Evolutionary conservation across 148 eudicot species (phyloP), one percentile per base, ranked within the genome.

Genomic region (Heliamphora exappendiculata): DNA sequence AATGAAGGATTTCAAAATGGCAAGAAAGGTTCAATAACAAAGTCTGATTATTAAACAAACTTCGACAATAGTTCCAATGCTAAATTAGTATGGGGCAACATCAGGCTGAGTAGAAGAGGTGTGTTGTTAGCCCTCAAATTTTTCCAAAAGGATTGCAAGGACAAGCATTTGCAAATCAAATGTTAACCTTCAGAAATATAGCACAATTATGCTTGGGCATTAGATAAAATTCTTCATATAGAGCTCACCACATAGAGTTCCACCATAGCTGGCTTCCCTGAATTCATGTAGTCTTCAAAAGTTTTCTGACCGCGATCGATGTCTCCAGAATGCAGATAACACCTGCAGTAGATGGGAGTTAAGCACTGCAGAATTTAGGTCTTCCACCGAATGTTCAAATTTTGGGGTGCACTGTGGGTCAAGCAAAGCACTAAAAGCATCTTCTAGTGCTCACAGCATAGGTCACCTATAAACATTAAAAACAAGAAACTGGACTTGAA

Each of bases 301-400:
- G 81, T 50, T 79, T 82, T 75, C 33, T 70, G 76, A 69, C 96
- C 94, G 59, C 86, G 86, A 79, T 91, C 97, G 72, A 92, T 57
- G 75, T 88, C 82, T 65, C 97, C 91, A 59, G 89, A 76, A 74
- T 84, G 87, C 76, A 94, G 81, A 88, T 87, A 90, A 84, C 97
- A 92, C 87, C 98, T 94, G 85, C 71, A 75, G 72, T 76, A 73
- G 1, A 50, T n/a, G 16, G 22, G 20, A 51, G 49, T 65, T 14
- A 51, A 28, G 24, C 59, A 45, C 11, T 63, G 8, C 10, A 64
- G 20, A 29, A 28, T 28, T 75, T 34, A 5, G n/a, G 70, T 17
- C 47, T 22, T 34, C 12, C 24, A 33, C 2, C 4, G 24, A 66
- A 28, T 34, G 36, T 22, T 26, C 69, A 64, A 3, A 7, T 51